Percentiles rank a stretch among this genome's conserved stretches.
These are phyloP conservation scores for Aspergillus sp. DNA, from an alignment of 2,329 filamentous ascomycete species.

Conservation along the genomic window DNA sequence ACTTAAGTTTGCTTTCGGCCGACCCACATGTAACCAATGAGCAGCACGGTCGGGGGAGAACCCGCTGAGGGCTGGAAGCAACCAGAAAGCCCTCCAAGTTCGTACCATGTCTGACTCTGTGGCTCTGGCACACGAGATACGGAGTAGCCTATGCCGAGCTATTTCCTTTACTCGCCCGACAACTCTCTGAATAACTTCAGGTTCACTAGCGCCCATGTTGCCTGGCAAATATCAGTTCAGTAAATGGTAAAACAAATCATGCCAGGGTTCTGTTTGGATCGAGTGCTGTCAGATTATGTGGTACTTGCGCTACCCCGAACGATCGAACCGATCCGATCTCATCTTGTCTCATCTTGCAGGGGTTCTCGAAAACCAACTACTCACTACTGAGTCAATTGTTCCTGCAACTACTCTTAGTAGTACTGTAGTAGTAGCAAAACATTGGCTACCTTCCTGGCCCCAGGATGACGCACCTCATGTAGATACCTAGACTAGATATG, in stretches of 20 bases:
- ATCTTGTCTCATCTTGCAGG: slow-evolving; percentile 14
- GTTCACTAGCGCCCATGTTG: neutral
- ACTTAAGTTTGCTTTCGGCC: neutral
- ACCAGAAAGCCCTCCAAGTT: slow-evolving; percentile 10
- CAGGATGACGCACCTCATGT: neutral
- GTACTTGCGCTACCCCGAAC: neutral
- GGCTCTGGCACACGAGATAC: neutral
- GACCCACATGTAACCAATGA: neutral
- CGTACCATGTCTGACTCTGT: neutral
- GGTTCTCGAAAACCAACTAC: neutral
- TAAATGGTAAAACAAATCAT: neutral
- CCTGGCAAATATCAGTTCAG: neutral
- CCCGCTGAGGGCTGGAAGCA: slow-evolving; percentile 2
- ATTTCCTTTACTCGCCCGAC: too few relatives aligned
- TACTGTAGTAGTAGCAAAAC: neutral
- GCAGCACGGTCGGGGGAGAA: neutral
- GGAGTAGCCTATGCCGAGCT: neutral
- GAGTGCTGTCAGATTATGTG: neutral
- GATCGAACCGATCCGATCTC: slow-evolving; percentile 5
- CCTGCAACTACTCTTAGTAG: neutral
- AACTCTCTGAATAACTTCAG: too few relatives aligned
- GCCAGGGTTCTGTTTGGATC: neutral
- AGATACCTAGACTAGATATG: too few relatives aligned
- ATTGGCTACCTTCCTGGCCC: neutral
- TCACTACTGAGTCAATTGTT: neutral